Conservation (phyloP, 768 basidiomycete species). For the Hygrocybe coccinea region DNA sequence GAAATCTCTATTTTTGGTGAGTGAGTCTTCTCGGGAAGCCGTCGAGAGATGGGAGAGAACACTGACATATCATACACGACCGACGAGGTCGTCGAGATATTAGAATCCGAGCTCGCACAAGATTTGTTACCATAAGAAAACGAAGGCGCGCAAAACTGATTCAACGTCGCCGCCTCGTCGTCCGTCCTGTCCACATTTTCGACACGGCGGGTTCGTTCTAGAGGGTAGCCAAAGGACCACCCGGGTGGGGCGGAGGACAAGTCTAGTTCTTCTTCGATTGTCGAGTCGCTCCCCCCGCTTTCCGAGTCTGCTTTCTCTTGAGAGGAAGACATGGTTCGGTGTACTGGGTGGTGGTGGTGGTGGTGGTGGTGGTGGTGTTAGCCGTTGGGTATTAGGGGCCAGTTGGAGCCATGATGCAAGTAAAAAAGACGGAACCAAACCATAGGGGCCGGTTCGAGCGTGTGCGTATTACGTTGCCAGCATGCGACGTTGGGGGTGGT, state of each 20-base stretch:
- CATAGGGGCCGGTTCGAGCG: no score
- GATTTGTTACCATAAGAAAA: not conserved
- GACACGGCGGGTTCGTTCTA: constrained; percentile 2
- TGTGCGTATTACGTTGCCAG: no score
- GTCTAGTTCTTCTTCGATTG: constrained; percentile 9
- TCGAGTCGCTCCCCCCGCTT: constrained; percentile 10
- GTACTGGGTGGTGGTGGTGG: not conserved
- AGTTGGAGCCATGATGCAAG: no score
- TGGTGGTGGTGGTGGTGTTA: not conserved
- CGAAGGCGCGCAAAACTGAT: not conserved
- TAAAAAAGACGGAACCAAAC: not conserved
- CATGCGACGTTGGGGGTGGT: no score
- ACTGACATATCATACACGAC: constrained; percentile 29
- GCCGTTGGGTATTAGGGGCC: not conserved
- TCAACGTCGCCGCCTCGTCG: not conserved
- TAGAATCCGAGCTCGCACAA: constrained; percentile 19
- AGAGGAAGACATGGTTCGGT: not conserved
- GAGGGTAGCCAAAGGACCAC: constrained; percentile 11
- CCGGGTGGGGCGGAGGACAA: no score
- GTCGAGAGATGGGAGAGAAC: not conserved
- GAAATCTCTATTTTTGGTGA: constrained; percentile 24
- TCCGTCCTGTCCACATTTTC: not conserved
- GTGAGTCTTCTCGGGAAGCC: no score
- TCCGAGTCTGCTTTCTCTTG: constrained; percentile 4
- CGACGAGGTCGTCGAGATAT: constrained; percentile 28